Percentiles rank a stretch among this genome's conserved stretches.
Evolutionary conservation across 345 rosid species (phyloP).

Genomic region (Corchorus capsularis): DNA sequence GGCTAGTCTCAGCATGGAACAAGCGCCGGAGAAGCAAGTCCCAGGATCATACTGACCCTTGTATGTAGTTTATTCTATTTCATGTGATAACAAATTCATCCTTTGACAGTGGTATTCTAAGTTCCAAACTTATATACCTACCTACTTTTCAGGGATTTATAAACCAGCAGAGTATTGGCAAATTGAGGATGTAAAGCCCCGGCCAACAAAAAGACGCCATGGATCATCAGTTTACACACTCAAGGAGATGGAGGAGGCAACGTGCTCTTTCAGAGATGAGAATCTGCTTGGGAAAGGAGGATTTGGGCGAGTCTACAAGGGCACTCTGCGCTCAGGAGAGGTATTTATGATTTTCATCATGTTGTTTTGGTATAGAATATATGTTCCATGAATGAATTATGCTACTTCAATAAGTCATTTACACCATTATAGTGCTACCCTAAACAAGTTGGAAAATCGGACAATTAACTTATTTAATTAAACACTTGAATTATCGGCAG

Average conservation of each 20-base stretch:
- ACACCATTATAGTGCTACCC: neutral
- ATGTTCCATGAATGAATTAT: neutral
- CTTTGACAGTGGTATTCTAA: neutral
- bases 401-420: neutral
- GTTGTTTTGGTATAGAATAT: neutral
- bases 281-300: conserved; percentile 88
- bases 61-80: conserved; percentile 50
- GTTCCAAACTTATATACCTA: conserved; percentile 14
- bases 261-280: conserved; percentile 67
- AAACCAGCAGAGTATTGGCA: conserved; percentile 74
- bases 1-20: conserved; percentile 90
- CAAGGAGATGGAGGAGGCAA: conserved; percentile 91
- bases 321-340: conserved; percentile 84
- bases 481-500: neutral
- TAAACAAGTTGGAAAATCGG: neutral
- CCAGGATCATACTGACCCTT: conserved; percentile 78
- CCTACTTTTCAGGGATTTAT: conserved; percentile 63
- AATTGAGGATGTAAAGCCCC: conserved; percentile 55
- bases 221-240: conserved; percentile 82
- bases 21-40: conserved; percentile 91
- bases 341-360: conserved; percentile 32
- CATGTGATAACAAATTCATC: conserved; percentile 31
- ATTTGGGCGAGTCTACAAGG: conserved; percentile 86
- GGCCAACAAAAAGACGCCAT: conserved; percentile 47
- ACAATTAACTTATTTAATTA: neutral